Percentiles rank a stretch among this genome's conserved stretches.
Evolutionary conservation across 1,284 basidiomycete genomes (phyloP).

Genomic region (Leccinum pachyderme): DNA sequence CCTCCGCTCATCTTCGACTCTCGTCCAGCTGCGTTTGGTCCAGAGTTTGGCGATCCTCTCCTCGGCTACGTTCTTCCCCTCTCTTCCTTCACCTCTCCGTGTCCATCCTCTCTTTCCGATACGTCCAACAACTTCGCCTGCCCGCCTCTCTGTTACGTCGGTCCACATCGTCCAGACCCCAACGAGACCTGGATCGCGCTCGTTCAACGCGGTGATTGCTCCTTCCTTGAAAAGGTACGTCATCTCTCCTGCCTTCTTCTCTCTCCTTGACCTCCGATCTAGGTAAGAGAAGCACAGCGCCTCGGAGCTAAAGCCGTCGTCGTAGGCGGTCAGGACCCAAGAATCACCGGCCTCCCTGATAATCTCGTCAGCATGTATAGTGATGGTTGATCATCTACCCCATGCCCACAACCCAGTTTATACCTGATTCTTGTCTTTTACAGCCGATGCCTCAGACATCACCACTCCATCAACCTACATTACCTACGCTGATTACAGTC

Average conservation of each 20-base stretch:
- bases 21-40: constrained; percentile 69
- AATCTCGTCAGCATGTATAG: constrained; percentile 89
- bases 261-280: background rate
- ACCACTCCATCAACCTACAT: constrained; percentile 72
- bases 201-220: constrained; percentile 81
- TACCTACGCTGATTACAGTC: constrained; percentile 65
- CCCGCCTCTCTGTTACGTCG: constrained; percentile 58
- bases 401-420: background rate
- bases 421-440: constrained; percentile 10
- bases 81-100: constrained; percentile 64
- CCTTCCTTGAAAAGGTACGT: constrained; percentile 80
- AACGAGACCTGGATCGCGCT: constrained; percentile 81
- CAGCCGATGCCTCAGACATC: constrained; percentile 74
- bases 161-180: constrained; percentile 50
- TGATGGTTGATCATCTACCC: constrained; percentile 52
- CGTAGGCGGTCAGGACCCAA: constrained; percentile 80
- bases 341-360: constrained; percentile 65
- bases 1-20: constrained; percentile 66
- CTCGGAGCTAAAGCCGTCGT: constrained; percentile 84
- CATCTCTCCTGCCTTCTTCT: background rate
- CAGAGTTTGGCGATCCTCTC: constrained; percentile 65
- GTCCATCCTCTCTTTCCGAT: constrained; percentile 25
- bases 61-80: constrained; percentile 77
- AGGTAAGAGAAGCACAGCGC: constrained; percentile 70
- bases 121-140: constrained; percentile 61